These are phyloP conservation scores for Wallacemonas collosoma DNA, from an alignment of 208 protist species.

Conservation along the genomic window DNA sequence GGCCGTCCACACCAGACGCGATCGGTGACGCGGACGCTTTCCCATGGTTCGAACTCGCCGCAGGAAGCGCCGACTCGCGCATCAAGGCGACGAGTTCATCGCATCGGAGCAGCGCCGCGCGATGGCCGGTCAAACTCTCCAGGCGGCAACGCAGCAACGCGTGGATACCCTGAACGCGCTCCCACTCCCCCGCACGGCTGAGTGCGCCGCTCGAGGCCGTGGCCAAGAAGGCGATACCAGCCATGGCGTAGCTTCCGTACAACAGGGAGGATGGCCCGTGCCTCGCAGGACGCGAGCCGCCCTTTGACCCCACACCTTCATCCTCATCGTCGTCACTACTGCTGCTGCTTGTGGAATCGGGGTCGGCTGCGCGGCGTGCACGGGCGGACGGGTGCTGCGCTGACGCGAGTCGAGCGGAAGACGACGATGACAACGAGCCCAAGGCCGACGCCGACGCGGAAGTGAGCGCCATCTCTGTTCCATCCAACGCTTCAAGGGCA, in stretches of 20 bases:
- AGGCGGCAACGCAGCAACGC: constrained; percentile 57
- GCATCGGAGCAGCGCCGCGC: background rate
- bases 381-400: too few species aligned
- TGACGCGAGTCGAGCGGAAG: too few species aligned
- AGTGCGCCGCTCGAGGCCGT: constrained; percentile 44
- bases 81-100: background rate
- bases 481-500: constrained; percentile 52
- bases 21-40: too few species aligned
- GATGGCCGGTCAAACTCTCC: constrained; percentile 30
- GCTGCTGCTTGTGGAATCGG: constrained; percentile 16
- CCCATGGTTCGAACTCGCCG: background rate
- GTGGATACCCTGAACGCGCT: constrained; percentile 65
- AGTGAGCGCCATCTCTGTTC: constrained; percentile 13
- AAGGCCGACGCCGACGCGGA: background rate
- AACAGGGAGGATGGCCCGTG: too few species aligned
- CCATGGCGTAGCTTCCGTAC: constrained; percentile 47
- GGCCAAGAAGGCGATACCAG: constrained; percentile 62
- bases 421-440: too few species aligned
- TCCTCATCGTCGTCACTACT: constrained; percentile 22
- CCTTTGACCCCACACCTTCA: background rate
- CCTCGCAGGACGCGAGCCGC: too few species aligned
- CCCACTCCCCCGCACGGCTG: constrained; percentile 34
- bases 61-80: constrained; percentile 6
- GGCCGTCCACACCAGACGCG: constrained; percentile 20
- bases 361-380: background rate